Evolutionary conservation across 1,139 yeast genomes (phyloP).

Genomic region (Saccharomyces hybrid): DNA sequence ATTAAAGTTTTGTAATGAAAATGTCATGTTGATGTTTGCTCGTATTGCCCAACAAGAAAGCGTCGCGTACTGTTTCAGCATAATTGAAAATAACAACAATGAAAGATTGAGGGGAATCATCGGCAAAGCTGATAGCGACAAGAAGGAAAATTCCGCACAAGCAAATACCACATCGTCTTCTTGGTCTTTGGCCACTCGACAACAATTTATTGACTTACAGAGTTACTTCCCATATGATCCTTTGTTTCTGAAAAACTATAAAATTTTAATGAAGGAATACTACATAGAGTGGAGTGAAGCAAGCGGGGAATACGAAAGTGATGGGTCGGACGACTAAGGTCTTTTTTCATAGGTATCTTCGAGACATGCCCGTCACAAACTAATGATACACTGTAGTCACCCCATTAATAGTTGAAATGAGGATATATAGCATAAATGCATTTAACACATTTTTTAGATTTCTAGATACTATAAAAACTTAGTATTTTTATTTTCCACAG

Average conservation of each 20-base stretch:
- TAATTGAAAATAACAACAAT: conserved; percentile 78
- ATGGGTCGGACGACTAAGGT: conserved; percentile 32
- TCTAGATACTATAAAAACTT: background rate
- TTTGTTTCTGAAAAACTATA: conserved; percentile 57
- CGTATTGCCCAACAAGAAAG: conserved; percentile 84
- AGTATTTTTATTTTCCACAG: background rate
- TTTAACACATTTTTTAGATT: background rate
- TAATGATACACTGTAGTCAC: background rate
- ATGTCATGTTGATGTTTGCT: conserved; percentile 90
- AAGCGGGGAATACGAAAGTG: conserved; percentile 53
- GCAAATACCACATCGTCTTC: conserved; percentile 29
- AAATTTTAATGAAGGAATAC: conserved; percentile 43
- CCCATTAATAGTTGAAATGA: background rate
- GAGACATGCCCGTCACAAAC: background rate
- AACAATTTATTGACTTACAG: conserved; percentile 80
- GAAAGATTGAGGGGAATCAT: conserved; percentile 36
- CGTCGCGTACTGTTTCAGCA: conserved; percentile 87
- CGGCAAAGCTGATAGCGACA: conserved; percentile 24
- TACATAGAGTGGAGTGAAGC: conserved; percentile 82
- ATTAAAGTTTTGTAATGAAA: conserved; percentile 83
- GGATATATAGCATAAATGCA: background rate
- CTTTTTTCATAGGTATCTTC: conserved; percentile 1
- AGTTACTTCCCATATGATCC: conserved; percentile 97
- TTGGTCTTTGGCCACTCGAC: conserved; percentile 41
- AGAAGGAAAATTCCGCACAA: conserved; percentile 26